phyloP scores from a whole-genome alignment of 148 eudicot genomes.

The Fagopyrum tataricum region DNA sequence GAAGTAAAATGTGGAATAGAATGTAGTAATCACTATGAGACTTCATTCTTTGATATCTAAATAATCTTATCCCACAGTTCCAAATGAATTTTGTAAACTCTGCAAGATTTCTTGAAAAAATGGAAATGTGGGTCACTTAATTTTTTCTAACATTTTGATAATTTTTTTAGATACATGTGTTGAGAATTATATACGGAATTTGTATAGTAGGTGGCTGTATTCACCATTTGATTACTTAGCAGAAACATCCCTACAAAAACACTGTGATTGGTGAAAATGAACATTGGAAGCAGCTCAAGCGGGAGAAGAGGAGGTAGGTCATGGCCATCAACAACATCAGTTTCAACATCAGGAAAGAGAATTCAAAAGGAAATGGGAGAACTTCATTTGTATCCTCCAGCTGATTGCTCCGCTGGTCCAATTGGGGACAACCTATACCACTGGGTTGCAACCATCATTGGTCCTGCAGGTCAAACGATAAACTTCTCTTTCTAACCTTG shows the following conservation, averaged over 20 bases:
- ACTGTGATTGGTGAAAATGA: not conserved
- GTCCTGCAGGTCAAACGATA: conserved; percentile 53
- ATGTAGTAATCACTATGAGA: not conserved
- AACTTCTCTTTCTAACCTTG: not conserved
- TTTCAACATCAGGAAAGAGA: conserved; percentile 79
- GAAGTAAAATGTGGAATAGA: not conserved
- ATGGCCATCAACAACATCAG: conserved; percentile 78
- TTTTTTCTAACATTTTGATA: not conserved
- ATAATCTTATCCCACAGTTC: not conserved
- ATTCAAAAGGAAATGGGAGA: conserved; percentile 83
- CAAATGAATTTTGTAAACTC: not conserved
- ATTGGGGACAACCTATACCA: conserved; percentile 89
- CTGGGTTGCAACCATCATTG: conserved; percentile 86
- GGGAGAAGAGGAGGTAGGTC: conserved; percentile 40
- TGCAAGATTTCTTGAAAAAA: not conserved
- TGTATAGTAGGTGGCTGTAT: not conserved
- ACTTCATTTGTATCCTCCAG: conserved; percentile 54
- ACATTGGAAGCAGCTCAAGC: conserved; percentile 7
- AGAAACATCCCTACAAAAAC: not conserved
- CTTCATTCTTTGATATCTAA: not conserved
- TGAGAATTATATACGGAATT: not conserved
- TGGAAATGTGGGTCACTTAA: not conserved
- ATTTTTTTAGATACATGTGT: not conserved
- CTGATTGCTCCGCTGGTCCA: conserved; percentile 85
- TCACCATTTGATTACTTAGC: not conserved